Evolutionary conservation across 495 filamentous ascomycete genomes (phyloP).

Genomic region (Annulohypoxylon nitens): DNA sequence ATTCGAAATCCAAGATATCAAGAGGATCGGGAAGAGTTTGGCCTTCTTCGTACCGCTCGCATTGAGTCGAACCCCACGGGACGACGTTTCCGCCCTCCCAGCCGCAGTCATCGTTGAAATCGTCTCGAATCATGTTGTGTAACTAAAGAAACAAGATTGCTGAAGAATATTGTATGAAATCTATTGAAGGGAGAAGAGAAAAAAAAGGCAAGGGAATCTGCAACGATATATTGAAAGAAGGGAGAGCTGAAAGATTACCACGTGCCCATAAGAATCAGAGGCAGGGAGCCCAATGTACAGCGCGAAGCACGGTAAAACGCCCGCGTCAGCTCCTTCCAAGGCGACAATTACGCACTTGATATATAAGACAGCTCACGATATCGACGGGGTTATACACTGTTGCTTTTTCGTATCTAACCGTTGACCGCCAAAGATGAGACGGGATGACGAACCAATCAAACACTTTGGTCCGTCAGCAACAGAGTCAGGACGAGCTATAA

Average conservation of each 20-base stretch:
- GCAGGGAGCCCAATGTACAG: constrained; percentile 9
- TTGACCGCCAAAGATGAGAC: constrained; percentile 32
- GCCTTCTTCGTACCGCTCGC: background rate
- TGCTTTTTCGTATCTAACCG: constrained; percentile 15
- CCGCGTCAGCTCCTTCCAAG: constrained; percentile 32
- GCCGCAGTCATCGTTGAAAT: constrained; percentile 57
- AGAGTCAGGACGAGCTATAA: constrained; percentile 14
- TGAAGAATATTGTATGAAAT: background rate
- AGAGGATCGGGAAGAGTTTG: background rate
- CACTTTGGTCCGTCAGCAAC: constrained; percentile 28
- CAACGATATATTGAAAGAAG: background rate
- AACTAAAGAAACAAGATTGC: background rate
- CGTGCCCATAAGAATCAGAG: constrained; percentile 3
- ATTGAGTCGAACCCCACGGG: constrained; percentile 19
- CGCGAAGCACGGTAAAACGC: constrained; percentile 25
- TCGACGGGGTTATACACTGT: constrained; percentile 16
- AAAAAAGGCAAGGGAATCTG: background rate
- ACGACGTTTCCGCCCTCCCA: constrained; percentile 49
- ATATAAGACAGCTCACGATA: constrained; percentile 15
- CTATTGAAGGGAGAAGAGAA: background rate
- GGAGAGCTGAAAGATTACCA: constrained; percentile 2
- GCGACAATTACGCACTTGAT: constrained; percentile 9
- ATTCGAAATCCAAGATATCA: constrained; percentile 6
- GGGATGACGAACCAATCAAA: constrained; percentile 19
- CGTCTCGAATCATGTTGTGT: constrained; percentile 39